Percentiles rank a stretch among this genome's conserved stretches.
Evolutionary conservation across 495 filamentous ascomycete species (phyloP).

Genomic region (Corynascus novoguineensis): DNA sequence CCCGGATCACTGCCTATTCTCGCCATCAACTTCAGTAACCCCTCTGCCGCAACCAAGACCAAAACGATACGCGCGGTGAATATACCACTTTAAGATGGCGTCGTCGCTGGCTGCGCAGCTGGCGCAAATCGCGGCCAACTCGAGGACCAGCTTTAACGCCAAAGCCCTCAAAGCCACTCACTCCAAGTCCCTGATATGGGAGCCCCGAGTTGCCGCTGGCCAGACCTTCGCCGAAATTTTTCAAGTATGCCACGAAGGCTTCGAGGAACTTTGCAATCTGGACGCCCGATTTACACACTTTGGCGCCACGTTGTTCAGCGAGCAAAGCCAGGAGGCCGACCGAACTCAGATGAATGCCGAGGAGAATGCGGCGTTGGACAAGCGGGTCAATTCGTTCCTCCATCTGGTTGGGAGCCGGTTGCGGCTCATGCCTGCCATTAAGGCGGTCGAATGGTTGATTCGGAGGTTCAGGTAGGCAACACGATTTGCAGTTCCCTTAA

Average conservation of each 20-base stretch:
- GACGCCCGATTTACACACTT: slow-evolving; percentile 70
- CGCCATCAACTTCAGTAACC: background rate
- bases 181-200: slow-evolving; percentile 88
- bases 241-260: slow-evolving; percentile 79
- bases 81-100: slow-evolving; percentile 48
- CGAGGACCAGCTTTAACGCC: slow-evolving; percentile 74
- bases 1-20: background rate
- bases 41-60: background rate
- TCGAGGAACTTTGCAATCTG: slow-evolving; percentile 79
- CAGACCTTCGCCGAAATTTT: slow-evolving; percentile 89
- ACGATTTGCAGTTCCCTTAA: background rate
- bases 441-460: slow-evolving; percentile 90
- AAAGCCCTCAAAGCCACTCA: slow-evolving; percentile 85
- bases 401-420: slow-evolving; percentile 68
- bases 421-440: slow-evolving; percentile 76
- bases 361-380: slow-evolving; percentile 77
- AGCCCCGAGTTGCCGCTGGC: slow-evolving; percentile 67
- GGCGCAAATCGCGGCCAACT: slow-evolving; percentile 70
- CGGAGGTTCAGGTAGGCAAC: slow-evolving; percentile 73
- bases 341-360: slow-evolving; percentile 71
- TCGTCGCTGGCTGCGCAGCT: slow-evolving; percentile 75
- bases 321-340: slow-evolving; percentile 83
- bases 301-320: slow-evolving; percentile 71
- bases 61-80: background rate
- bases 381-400: slow-evolving; percentile 72